Conservation (phyloP, 805 yeast genomes). For the Candida saitoana region DNA sequence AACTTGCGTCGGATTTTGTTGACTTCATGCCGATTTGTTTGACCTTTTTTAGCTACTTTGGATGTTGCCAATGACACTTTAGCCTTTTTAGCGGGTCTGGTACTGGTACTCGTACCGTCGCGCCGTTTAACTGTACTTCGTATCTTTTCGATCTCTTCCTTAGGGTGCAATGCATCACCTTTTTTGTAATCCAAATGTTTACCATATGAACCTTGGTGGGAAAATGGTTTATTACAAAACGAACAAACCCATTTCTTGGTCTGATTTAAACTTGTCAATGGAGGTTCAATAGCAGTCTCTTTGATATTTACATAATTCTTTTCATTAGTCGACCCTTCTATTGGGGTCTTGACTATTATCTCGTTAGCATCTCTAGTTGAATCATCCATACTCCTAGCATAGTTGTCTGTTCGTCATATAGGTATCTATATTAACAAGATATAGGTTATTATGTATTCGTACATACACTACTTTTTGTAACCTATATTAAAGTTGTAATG, state of each 20-base stretch:
- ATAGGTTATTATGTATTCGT: too few species aligned
- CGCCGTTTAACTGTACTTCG: conserved; percentile 49
- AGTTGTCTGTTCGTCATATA: neutral
- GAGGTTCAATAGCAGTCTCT: too few species aligned
- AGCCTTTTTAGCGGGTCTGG: neutral
- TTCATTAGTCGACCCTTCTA: too few species aligned
- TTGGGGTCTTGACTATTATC: too few species aligned
- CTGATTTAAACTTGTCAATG: neutral
- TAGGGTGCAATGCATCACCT: conserved; percentile 51
- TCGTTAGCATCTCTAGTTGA: too few species aligned
- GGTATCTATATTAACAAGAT: too few species aligned
- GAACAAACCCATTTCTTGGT: conserved; percentile 34
- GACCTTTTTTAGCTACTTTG: conserved; percentile 3
- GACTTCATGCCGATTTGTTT: conserved; percentile 28
- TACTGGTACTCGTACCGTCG: conserved; percentile 28
- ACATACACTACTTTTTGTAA: neutral
- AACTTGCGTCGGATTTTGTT: conserved; percentile 42
- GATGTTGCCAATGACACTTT: neutral
- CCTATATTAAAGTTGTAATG: too few species aligned
- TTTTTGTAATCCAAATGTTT: conserved; percentile 55
- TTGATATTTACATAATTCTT: too few species aligned
- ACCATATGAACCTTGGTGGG: conserved; percentile 57
- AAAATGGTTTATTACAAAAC: conserved; percentile 51
- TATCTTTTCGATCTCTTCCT: conserved; percentile 41
- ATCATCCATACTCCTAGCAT: too few species aligned